These are phyloP conservation scores for Leccinum pellstonianum DNA, from an alignment of 768 basidiomycete species.

Conservation along the genomic window DNA sequence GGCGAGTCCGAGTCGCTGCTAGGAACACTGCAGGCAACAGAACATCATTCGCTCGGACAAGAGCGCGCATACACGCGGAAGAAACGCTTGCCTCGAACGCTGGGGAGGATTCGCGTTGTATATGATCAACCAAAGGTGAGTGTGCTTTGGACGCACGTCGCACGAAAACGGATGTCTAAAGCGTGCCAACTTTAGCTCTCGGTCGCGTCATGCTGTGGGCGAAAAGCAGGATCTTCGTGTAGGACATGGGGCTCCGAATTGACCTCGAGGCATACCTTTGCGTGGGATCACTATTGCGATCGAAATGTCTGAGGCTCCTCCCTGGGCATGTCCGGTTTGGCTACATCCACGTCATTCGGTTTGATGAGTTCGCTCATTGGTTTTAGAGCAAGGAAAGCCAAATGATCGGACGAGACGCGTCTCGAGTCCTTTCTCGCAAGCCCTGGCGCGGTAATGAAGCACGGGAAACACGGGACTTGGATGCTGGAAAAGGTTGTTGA, in stretches of 20 bases:
- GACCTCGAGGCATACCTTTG: not conserved
- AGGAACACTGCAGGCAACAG: not conserved
- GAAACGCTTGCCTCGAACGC: no score
- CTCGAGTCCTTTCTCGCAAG: not conserved
- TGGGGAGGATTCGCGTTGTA: no score
- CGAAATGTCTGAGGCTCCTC: no score
- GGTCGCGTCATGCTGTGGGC: not conserved
- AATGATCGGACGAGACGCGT: not conserved
- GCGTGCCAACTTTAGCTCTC: not conserved
- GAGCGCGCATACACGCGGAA: not conserved
- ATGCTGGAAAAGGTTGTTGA: not conserved
- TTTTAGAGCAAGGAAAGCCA: no score
- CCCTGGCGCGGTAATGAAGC: not conserved
- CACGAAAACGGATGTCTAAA: not conserved
- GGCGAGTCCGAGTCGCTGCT: no score
- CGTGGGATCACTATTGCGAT: not conserved
- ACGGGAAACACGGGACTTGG: not conserved
- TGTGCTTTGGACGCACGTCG: no score
- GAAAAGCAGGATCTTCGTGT: not conserved
- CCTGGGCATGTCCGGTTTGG: no score
- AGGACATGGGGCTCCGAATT: not conserved
- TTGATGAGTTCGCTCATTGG: no score
- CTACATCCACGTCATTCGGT: no score
- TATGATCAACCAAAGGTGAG: no score
- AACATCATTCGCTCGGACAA: not conserved